Conservation (phyloP, 495 filamentous ascomycete genomes). For the Penicillium mononematosum region DNA sequence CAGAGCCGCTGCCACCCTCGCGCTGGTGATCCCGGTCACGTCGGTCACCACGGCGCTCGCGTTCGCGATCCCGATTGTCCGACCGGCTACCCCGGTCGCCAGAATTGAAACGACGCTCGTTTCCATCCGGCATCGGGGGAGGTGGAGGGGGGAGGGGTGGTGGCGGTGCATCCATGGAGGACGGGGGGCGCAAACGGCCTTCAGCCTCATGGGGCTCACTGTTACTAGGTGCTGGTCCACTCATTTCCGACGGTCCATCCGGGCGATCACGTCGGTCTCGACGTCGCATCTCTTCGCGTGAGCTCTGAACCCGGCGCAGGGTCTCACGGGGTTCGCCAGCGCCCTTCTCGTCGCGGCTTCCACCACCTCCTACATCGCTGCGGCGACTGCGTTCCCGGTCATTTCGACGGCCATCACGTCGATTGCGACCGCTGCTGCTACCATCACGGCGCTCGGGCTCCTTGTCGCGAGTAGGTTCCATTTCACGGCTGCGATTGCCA, state of each 20-base stretch:
- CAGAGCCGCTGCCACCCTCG: constrained; percentile 30
- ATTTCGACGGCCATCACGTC: constrained; percentile 36
- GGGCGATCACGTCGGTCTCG: constrained; percentile 43
- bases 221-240: constrained; percentile 16
- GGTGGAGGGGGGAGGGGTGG: constrained; percentile 36
- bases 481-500: constrained; percentile 30
- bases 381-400: constrained; percentile 45
- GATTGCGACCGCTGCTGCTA: constrained; percentile 23
- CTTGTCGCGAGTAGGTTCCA: constrained; percentile 21
- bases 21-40: constrained; percentile 42
- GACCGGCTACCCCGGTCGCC: constrained; percentile 34
- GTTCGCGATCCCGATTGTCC: constrained; percentile 43
- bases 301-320: constrained; percentile 34
- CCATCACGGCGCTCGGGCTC: constrained; percentile 35
- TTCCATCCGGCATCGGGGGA: constrained; percentile 33
- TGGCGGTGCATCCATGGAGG: constrained; percentile 37
- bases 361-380: constrained; percentile 33
- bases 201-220: constrained; percentile 33
- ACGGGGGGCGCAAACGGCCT: constrained; percentile 42
- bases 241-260: constrained; percentile 20
- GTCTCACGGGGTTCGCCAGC: constrained; percentile 33
- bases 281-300: constrained; percentile 44
- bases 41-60: constrained; percentile 42
- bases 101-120: constrained; percentile 39
- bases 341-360: constrained; percentile 36